A percentile compares a stretch with the other conserved stretches of the same genome.
phyloP scores from a whole-genome alignment of 1,284 basidiomycete genomes.

The Cystobasidium pallidum region DNA sequence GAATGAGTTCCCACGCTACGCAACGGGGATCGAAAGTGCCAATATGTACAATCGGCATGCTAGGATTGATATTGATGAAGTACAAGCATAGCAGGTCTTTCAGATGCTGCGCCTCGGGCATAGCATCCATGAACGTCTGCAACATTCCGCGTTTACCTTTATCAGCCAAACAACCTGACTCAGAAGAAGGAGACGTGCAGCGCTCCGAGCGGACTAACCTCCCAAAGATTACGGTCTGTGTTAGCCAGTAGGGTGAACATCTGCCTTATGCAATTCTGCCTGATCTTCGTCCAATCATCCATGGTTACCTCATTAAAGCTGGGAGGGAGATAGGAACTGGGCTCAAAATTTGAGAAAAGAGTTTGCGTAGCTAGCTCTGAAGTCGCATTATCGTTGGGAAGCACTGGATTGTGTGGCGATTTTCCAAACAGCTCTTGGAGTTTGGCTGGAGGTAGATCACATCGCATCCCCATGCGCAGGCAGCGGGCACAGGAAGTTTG shows the following conservation, averaged over 20 bases:
- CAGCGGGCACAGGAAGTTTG: not conserved
- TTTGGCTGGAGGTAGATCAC: constrained; percentile 4
- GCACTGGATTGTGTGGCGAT: not conserved
- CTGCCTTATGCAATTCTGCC: not conserved
- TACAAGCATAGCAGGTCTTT: not conserved
- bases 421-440: not conserved
- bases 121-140: constrained; percentile 1
- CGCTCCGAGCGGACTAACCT: not conserved
- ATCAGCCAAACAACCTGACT: not conserved
- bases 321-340: not conserved
- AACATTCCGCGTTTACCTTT: not conserved
- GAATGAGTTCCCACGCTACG: constrained; percentile 1
- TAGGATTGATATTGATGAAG: constrained; percentile 15
- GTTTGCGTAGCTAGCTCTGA: not conserved
- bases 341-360: not conserved
- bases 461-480: not conserved
- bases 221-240: not conserved
- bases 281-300: not conserved
- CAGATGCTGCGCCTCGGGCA: not conserved
- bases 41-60: constrained; percentile 19
- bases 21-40: not conserved
- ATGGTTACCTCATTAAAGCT: not conserved
- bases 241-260: not conserved
- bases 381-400: not conserved
- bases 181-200: not conserved